Conservation (phyloP, 176 grass and related monocot species). For the Urochloa ruziziensis region DNA sequence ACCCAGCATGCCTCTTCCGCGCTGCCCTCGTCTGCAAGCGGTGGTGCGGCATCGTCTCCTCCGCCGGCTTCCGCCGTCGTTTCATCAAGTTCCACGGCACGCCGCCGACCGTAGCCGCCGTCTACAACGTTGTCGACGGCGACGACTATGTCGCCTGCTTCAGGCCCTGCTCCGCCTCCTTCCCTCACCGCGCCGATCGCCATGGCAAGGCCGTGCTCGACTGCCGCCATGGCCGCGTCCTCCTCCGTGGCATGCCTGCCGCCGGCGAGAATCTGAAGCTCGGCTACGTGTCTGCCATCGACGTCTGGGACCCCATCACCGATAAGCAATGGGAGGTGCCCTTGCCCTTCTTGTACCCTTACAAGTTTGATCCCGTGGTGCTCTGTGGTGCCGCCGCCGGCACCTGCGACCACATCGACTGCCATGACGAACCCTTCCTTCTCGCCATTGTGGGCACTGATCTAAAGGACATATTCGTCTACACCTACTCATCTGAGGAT, state of each 20-base stretch:
- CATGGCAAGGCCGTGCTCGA: not conserved
- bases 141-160: not conserved
- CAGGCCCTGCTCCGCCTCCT: not conserved
- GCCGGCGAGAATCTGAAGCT: not conserved
- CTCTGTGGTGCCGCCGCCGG: not conserved
- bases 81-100: not conserved
- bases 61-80: no score
- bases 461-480: not conserved
- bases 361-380: not conserved
- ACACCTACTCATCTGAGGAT: not conserved
- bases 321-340: not conserved
- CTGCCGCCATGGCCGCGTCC: not conserved
- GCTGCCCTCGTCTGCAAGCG: no score
- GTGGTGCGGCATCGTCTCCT: no score
- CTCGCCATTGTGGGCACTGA: not conserved
- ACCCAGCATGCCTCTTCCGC: no score
- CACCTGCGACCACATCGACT: not conserved
- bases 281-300: not conserved
- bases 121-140: not conserved
- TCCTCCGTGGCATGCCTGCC: not conserved
- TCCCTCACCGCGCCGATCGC: not conserved
- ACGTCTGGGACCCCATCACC: not conserved
- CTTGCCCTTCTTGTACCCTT: not conserved
- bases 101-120: not conserved
- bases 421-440: not conserved